Base-by-base conservation (phyloP, 352 stramenopile genomes). In the Pythium dissimile region DNA sequence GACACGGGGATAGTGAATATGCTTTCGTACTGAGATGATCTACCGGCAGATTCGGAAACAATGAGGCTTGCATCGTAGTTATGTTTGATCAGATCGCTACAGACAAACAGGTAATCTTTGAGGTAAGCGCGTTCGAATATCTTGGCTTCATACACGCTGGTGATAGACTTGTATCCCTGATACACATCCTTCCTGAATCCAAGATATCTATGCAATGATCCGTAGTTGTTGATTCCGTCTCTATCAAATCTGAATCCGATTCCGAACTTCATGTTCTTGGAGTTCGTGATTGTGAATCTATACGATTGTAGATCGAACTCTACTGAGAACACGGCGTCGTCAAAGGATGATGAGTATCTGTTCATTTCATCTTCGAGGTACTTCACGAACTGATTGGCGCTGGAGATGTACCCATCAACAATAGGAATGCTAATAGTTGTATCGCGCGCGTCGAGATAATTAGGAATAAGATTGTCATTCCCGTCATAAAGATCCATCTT, bases 81-180 rank as follows among this genome's bases (percentile, higher is more conserved):
- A 16, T 48, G 28, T 21, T 48, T 48, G 23, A 48, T 48, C 41
- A 48, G n/a, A 48, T 48, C 41, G 28, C 41, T 48, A 30, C 41
- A 48, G 12, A 48, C 41, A 48, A 48, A 48, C 6, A 48, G 18
- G 28, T 48, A 48, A 8, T 48, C 41, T 8, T 21, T 31, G 9
- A 30, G 5, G 23, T 48, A 48, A 5, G 41, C 41, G 7, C 41
- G 18, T 15, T 31, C 23, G 21, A 48, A 31, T 7, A 48, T 48
- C 41, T 48, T 48, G 5, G 41, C 41, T 16, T 48, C 41, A 9
- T 27, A 21, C 7, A 48, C 23, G 23, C 41, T 48, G 16, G 18
- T 26, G 41, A 48, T 48, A 20, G 15, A 30, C 18, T n/a, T 7
- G 16, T 18, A 9, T 32, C 41, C 41, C 20, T 30, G n/a, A 21